Conservation (phyloP, 73 alveolate species). For the Blepharisma japonicum region DNA sequence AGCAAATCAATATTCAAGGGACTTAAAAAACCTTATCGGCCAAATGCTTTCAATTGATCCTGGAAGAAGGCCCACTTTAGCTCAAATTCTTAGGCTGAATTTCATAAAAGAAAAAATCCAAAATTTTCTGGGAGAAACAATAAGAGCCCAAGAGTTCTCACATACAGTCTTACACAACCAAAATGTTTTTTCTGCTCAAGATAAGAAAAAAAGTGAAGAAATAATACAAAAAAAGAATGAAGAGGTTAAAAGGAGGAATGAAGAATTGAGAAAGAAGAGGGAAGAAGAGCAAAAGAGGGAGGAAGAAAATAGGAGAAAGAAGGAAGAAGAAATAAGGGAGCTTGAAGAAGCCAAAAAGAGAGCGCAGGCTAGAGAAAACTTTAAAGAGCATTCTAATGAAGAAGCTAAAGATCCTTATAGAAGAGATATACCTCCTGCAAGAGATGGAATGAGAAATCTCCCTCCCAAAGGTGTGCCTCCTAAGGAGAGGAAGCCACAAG, state of each 20-base stretch:
- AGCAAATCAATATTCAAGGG: conserved; percentile 64
- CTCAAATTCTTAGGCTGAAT: conserved; percentile 60
- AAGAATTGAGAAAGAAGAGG: not conserved
- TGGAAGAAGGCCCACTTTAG: conserved; percentile 65
- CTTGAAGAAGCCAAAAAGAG: not conserved
- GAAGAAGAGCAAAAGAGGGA: conserved; percentile 21
- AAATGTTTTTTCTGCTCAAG: conserved; percentile 46
- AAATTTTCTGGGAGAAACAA: conserved; percentile 45
- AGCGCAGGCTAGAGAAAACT: not conserved
- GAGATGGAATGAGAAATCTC: not conserved
- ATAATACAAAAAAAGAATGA: conserved; percentile 9
- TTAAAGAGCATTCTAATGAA: not conserved
- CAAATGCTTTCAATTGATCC: conserved; percentile 62
- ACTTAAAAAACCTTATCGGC: conserved; percentile 54
- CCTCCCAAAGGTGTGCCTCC: not conserved
- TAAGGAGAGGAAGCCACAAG: not conserved
- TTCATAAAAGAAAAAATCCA: conserved; percentile 33
- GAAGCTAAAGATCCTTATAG: not conserved
- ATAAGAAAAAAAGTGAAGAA: conserved; percentile 19
- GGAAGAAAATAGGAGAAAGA: not conserved
- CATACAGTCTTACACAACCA: conserved; percentile 69
- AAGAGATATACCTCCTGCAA: conserved; percentile 4
- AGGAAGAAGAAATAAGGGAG: not conserved
- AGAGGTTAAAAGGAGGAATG: not conserved
- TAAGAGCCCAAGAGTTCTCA: conserved; percentile 49